These are phyloP conservation scores for Symbiodinium pilosum DNA, from an alignment of 73 alveolate species.

Conservation along the genomic window DNA sequence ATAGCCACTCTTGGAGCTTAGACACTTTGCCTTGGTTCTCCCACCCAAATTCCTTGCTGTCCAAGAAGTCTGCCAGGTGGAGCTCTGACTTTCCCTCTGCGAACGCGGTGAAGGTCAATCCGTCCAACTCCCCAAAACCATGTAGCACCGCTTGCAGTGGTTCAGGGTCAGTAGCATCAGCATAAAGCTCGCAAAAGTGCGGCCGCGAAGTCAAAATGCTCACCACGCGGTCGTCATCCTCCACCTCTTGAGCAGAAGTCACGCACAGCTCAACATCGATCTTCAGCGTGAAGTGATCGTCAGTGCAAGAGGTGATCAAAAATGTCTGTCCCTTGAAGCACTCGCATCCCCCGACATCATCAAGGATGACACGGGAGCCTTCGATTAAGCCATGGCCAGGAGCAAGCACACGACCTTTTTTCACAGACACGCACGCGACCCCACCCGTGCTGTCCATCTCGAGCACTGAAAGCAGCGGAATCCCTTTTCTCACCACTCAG, in stretches of 20 bases:
- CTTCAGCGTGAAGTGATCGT: background rate
- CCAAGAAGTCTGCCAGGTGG: background rate
- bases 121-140: background rate
- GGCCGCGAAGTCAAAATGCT: background rate
- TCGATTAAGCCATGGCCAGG: background rate
- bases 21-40: background rate
- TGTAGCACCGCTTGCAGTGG: background rate
- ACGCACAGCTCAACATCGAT: background rate
- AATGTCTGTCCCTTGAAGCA: background rate
- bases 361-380: background rate
- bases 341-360: background rate
- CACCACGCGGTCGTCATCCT: background rate
- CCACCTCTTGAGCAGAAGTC: background rate
- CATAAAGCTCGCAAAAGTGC: background rate
- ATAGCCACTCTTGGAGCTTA: background rate
- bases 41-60: too few species aligned
- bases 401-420: background rate
- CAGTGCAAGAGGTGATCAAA: background rate
- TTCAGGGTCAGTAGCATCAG: background rate
- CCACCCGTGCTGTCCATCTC: background rate
- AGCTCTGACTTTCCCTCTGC: background rate
- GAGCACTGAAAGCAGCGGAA: background rate
- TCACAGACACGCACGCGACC: background rate
- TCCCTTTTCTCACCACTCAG: background rate
- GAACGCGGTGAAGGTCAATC: background rate